These are phyloP conservation scores for Cryphonectria carpinicola DNA, from an alignment of 2,329 filamentous ascomycete genomes.

Conservation along the genomic window DNA sequence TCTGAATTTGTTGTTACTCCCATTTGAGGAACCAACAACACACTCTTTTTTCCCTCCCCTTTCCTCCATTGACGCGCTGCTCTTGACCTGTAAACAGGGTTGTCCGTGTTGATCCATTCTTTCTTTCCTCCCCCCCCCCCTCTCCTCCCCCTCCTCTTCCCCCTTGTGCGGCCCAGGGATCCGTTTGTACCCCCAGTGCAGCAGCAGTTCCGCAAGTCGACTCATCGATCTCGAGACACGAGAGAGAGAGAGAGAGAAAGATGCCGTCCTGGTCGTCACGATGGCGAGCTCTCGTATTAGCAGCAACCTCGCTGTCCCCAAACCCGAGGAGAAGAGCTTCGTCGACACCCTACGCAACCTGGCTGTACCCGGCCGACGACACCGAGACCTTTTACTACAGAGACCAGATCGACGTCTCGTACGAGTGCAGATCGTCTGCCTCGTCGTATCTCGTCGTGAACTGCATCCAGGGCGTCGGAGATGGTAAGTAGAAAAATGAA, in stretches of 20 bases:
- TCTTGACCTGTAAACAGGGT: not conserved
- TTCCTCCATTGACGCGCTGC: not conserved
- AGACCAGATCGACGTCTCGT: slow-evolving; percentile 9
- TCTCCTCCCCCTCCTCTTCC: not conserved
- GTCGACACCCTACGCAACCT: not conserved
- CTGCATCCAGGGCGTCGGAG: slow-evolving; percentile 8
- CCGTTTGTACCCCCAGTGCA: not conserved
- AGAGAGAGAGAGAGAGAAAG: not conserved
- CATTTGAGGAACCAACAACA: not conserved
- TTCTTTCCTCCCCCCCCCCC: not conserved
- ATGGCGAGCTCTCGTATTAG: not conserved
- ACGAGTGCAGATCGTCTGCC: not conserved
- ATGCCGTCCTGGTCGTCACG: not conserved
- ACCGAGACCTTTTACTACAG: slow-evolving; percentile 10
- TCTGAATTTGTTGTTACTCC: not conserved
- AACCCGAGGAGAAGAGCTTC: not conserved
- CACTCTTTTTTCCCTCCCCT: not conserved
- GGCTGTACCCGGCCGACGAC: slow-evolving; percentile 3
- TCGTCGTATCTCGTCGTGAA: slow-evolving; percentile 9
- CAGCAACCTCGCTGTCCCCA: not conserved
- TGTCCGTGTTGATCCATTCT: not conserved
- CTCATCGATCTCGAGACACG: not conserved
- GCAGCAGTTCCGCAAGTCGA: not conserved
- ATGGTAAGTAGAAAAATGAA: not conserved
- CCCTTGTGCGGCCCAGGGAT: not conserved